Percentiles rank a stretch among this genome's conserved stretches.
Conservation (phyloP, 148 eudicot species). For the Camellia granthamiana region DNA sequence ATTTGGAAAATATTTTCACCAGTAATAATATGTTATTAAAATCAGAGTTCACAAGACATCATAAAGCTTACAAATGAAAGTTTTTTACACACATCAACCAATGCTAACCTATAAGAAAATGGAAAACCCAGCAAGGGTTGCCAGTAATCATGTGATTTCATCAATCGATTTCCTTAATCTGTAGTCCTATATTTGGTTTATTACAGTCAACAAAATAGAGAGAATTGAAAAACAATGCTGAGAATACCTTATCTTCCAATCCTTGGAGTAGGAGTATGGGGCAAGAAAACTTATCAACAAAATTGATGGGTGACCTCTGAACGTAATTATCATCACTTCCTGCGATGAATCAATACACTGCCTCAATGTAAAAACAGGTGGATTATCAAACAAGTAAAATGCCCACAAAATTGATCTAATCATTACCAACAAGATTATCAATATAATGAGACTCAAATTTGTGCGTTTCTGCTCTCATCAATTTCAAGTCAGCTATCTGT, state of each 20-base stretch:
- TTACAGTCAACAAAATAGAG: not conserved
- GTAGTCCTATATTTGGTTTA: not conserved
- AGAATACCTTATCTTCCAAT: constrained; percentile 72
- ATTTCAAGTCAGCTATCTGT: constrained; percentile 55
- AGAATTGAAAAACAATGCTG: not conserved
- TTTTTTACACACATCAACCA: not conserved
- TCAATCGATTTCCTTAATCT: not conserved
- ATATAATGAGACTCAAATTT: constrained; percentile 84
- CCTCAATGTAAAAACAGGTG: not conserved
- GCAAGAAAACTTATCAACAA: constrained; percentile 76
- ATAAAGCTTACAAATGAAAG: not conserved
- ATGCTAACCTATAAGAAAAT: not conserved
- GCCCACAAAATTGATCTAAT: not conserved
- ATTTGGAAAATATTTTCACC: not conserved
- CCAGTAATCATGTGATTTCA: not conserved
- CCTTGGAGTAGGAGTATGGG: constrained; percentile 92
- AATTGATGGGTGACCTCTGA: constrained; percentile 85
- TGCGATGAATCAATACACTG: constrained; percentile 26
- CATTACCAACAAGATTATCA: constrained; percentile 76
- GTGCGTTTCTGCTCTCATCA: constrained; percentile 72
- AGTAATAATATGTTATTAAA: not conserved
- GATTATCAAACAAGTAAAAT: not conserved
- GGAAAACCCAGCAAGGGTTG: not conserved
- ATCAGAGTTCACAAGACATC: not conserved
- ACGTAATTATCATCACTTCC: constrained; percentile 62